Evolutionary conservation across 2,329 filamentous ascomycete genomes (phyloP).

Genomic region (Waltergamsia citrina): DNA sequence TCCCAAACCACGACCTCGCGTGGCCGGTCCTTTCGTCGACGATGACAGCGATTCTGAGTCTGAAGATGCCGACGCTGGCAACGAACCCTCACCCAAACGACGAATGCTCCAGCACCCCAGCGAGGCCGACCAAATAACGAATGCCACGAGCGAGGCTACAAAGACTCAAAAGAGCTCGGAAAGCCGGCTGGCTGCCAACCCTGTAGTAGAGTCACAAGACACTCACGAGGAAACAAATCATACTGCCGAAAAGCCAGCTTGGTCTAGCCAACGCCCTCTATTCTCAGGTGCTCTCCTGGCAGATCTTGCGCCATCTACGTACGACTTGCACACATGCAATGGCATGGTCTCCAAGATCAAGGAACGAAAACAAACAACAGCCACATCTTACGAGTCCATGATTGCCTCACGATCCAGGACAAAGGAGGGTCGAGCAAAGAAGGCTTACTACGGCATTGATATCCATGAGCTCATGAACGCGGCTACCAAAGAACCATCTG

Average conservation of each 20-base stretch:
- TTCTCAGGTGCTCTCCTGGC: conserved; percentile 17
- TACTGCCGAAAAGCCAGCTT: background rate
- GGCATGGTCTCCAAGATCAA: conserved; percentile 48
- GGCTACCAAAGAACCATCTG: conserved; percentile 49
- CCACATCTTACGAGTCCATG: conserved; percentile 54
- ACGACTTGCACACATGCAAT: conserved; percentile 41
- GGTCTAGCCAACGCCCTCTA: conserved; percentile 10
- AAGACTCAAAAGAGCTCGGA: too few relatives aligned
- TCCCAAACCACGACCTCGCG: conserved; percentile 20
- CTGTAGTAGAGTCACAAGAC: too few relatives aligned
- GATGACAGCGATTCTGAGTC: conserved; percentile 28
- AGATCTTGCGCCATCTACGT: conserved; percentile 16
- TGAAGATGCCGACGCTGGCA: conserved; percentile 19
- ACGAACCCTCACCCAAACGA: conserved; percentile 16
- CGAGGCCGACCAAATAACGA: conserved; percentile 5
- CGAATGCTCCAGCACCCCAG: conserved; percentile 18
- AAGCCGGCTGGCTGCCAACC: too few relatives aligned
- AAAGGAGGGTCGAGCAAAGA: conserved; percentile 58
- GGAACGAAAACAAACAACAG: conserved; percentile 35
- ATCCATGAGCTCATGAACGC: conserved; percentile 76
- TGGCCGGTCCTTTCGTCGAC: conserved; percentile 26
- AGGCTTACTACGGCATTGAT: conserved; percentile 84
- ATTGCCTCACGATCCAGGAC: conserved; percentile 58
- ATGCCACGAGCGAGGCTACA: too few relatives aligned
- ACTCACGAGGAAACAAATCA: too few relatives aligned